A percentile compares a stretch with the other conserved stretches of the same genome.
Conservation (phyloP, 2,329 filamentous ascomycete genomes). For the Clonostachys sp. region DNA sequence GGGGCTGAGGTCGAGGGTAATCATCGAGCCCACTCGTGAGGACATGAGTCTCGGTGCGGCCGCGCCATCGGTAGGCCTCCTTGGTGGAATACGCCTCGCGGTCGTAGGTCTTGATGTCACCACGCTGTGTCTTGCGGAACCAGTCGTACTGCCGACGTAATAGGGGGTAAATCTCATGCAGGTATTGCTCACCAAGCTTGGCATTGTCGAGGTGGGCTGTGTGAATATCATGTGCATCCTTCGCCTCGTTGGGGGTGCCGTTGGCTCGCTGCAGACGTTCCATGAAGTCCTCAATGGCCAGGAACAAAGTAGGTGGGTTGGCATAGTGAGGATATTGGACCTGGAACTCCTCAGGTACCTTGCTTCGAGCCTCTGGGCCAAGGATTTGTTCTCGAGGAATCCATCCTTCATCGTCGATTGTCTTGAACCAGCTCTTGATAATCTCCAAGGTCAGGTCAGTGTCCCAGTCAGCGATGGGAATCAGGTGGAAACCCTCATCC, state of each 20-base stretch:
- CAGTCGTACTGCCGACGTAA: constrained; percentile 88
- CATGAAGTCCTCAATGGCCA: constrained; percentile 80
- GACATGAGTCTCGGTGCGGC: constrained; percentile 80
- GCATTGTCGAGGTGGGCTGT: constrained; percentile 64
- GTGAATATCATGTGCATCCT: constrained; percentile 48
- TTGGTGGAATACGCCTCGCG: constrained; percentile 82
- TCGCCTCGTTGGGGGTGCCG: constrained; percentile 34
- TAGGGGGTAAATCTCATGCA: constrained; percentile 77
- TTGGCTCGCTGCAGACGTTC: constrained; percentile 64
- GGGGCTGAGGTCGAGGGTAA: constrained; percentile 89
- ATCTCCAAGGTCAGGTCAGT: constrained; percentile 83
- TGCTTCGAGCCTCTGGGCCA: constrained; percentile 85
- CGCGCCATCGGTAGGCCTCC: constrained; percentile 93
- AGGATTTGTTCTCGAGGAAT: constrained; percentile 95
- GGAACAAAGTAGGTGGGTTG: constrained; percentile 91
- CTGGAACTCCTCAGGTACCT: constrained; percentile 90
- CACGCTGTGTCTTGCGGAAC: constrained; percentile 89
- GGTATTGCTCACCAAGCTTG: constrained; percentile 64
- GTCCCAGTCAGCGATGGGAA: constrained; percentile 92
- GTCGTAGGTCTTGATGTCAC: constrained; percentile 88
- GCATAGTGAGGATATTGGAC: constrained; percentile 96
- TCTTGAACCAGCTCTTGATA: constrained; percentile 89
- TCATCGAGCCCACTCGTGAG: constrained; percentile 94
- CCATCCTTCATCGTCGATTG: constrained; percentile 97
- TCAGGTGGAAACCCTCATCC: constrained; percentile 95